Conservation (phyloP, 2,329 filamentous ascomycete genomes). For the Huntiella omanensis region DNA sequence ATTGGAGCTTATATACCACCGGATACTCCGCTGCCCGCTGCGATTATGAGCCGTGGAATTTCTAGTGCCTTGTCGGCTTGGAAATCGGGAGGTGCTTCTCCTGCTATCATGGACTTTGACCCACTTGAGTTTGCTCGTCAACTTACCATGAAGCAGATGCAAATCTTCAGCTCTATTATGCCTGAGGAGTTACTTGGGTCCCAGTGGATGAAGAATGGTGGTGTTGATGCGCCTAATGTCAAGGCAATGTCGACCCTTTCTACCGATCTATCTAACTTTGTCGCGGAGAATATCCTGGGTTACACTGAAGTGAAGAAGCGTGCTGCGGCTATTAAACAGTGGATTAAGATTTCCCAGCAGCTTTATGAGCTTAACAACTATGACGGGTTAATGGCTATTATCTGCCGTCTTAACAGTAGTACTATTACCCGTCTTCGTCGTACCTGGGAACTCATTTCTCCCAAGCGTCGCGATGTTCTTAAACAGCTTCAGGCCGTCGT, state of each 20-base stretch:
- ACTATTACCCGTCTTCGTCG: slow-evolving; percentile 73
- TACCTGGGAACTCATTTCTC: slow-evolving; percentile 80
- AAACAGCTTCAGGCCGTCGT: slow-evolving; percentile 68
- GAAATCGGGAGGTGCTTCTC: slow-evolving; percentile 49
- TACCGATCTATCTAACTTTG: slow-evolving; percentile 79
- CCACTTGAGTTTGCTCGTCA: slow-evolving; percentile 80
- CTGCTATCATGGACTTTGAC: slow-evolving; percentile 77
- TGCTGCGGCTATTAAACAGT: slow-evolving; percentile 81
- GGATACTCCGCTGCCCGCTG: slow-evolving; percentile 51
- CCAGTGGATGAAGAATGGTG: slow-evolving; percentile 83
- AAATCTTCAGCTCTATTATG: slow-evolving; percentile 76
- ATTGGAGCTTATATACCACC: slow-evolving; percentile 46
- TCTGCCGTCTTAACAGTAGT: slow-evolving; percentile 82
- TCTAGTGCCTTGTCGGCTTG: slow-evolving; percentile 51
- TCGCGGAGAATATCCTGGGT: slow-evolving; percentile 79
- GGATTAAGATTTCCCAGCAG: slow-evolving; percentile 84
- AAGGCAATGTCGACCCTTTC: slow-evolving; percentile 85
- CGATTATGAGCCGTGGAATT: slow-evolving; percentile 59
- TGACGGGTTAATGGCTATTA: slow-evolving; percentile 90
- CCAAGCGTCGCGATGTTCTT: slow-evolving; percentile 63
- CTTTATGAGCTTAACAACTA: slow-evolving; percentile 88
- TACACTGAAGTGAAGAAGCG: slow-evolving; percentile 85
- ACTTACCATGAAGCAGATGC: slow-evolving; percentile 79
- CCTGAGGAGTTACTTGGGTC: slow-evolving; percentile 81
- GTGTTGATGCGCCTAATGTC: slow-evolving; percentile 66